Base-by-base conservation (phyloP, 2,329 filamentous ascomycete genomes). In the Akanthomyces dipterigenus region DNA sequence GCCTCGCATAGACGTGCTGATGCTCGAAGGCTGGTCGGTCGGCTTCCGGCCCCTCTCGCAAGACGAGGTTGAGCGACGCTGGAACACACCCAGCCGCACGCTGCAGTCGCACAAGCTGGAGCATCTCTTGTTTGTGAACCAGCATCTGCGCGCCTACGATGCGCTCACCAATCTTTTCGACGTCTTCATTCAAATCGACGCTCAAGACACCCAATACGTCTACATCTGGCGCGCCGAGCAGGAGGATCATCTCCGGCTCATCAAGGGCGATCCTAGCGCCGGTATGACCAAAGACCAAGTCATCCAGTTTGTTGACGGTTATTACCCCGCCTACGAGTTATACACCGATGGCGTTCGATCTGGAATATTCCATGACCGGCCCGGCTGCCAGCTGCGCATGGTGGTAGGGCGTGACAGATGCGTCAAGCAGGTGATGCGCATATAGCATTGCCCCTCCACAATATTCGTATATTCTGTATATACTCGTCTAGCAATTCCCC, bases 11-110 rank as follows among this genome's bases (percentile, higher is more conserved):
- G 74, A 82, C 26, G 84, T 93, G 7, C 81, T 96, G 24, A 84
- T 96, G 56, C 87, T 96, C 65, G 92, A 97, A 73, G 92, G 93
- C 20, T 96, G 92, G 93, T 95, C 89, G 72, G 86, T 96, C 14
- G 93, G 91, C 3, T 96, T 96, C 75, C 85, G 87, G 6, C 74
- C 88, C 0, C 73, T 93, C 14, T 67, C 76, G 34, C 73, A 80
- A 0, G 70, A 76, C n/a, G 78, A 81, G 5, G 71, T 84, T 4
- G 78, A 80, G 31, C 71, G 85, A 3, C 80, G 80, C 66, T 77
- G 78, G 70, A 82, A 80, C 72, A 74, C 77, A 57, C 75, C 75
- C 66, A 80, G 71, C 72, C 83, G 71, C 71, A 84, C 72, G 38
- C 78, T 80, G 49, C 76, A 72, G 67, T 73, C 64, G 62, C 80